A percentile compares a stretch with the other conserved stretches of the same genome.
Evolutionary conservation across 371 early-diverging fungal species (phyloP).

Genomic region (Saksenaea oblongispora): DNA sequence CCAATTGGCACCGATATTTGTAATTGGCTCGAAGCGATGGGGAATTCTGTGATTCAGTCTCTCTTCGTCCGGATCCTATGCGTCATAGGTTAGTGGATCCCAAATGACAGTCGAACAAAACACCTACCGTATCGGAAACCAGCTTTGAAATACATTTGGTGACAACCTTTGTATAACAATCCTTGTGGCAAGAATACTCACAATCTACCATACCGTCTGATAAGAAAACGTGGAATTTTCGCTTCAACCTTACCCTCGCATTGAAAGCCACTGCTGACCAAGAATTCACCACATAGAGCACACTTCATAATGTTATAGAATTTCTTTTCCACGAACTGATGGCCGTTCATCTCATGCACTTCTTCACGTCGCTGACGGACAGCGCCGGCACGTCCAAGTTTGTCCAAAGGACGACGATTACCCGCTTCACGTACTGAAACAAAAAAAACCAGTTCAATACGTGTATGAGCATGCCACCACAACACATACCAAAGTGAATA

Average conservation of each 20-base stretch:
- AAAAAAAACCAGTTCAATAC: constrained; percentile 1
- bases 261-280: constrained; percentile 87
- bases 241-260: constrained; percentile 73
- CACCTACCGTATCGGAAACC: constrained; percentile 64
- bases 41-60: constrained; percentile 89
- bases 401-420: constrained; percentile 63
- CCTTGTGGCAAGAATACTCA: constrained; percentile 92
- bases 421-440: constrained; percentile 41
- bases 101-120: constrained; percentile 78
- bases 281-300: constrained; percentile 90
- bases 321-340: constrained; percentile 85
- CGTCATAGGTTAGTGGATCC: constrained; percentile 35
- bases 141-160: constrained; percentile 87
- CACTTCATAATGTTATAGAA: constrained; percentile 96
- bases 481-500: constrained; percentile 72
- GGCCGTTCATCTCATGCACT: constrained; percentile 86
- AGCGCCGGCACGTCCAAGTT: constrained; percentile 86
- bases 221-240: neutral
- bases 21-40: constrained; percentile 88
- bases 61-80: constrained; percentile 64
- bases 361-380: constrained; percentile 85
- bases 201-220: constrained; percentile 62
- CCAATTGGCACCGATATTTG: constrained; percentile 86
- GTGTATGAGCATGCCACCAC: neutral
- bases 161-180: constrained; percentile 86